phyloP scores from a whole-genome alignment of 2,329 filamentous ascomycete species.

The Talaromyces sp. region DNA sequence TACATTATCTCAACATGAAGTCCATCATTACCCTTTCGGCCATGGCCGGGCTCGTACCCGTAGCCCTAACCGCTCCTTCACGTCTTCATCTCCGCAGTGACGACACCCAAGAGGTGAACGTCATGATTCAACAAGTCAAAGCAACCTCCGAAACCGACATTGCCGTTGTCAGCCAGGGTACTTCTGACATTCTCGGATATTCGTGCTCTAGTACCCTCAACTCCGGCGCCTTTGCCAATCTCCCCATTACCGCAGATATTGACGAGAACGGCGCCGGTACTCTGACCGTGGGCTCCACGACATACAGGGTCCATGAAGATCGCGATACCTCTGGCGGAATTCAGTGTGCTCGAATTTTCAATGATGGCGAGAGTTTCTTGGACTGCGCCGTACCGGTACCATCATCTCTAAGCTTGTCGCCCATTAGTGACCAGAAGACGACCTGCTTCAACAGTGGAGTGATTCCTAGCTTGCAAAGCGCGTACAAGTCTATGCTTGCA shows the following conservation, averaged over 20 bases:
- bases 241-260: background rate
- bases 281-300: background rate
- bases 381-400: background rate
- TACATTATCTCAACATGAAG: background rate
- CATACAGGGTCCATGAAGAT: background rate
- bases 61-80: background rate
- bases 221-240: background rate
- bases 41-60: background rate
- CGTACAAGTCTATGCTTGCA: background rate
- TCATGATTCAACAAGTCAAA: slow-evolving; percentile 1
- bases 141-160: background rate
- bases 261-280: slow-evolving; percentile 1
- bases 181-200: background rate
- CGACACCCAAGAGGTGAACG: background rate
- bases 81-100: background rate
- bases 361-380: slow-evolving; percentile 1
- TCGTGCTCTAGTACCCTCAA: background rate
- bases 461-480: background rate
- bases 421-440: background rate
- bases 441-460: background rate
- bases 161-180: background rate
- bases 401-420: background rate
- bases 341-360: background rate
- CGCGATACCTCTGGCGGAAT: background rate
- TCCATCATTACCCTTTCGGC: background rate